These are phyloP conservation scores for Sorghum bicolor DNA, from an alignment of 176 grass and related monocot species.

Conservation along the genomic window Sorghum_bicolor_NCBIv3 NC_012871.2:381001-381500, in stretches of 20 bases:
- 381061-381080: slow-evolving; percentile 39
- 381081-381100: slow-evolving; percentile 47
- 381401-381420: slow-evolving; percentile 36
- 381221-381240: slow-evolving; percentile 24
- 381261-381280: slow-evolving; percentile 51
- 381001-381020: slow-evolving; percentile 62
- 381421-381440: slow-evolving; percentile 79
- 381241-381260: slow-evolving; percentile 71
- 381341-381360: background rate
- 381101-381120: slow-evolving; percentile 52
- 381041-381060: slow-evolving; percentile 53
- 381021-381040: slow-evolving; percentile 46
- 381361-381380: background rate
- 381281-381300: slow-evolving; percentile 55
- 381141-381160: slow-evolving; percentile 38
- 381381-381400: background rate
- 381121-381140: slow-evolving; percentile 62
- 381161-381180: slow-evolving; percentile 81
- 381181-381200: slow-evolving; percentile 39
- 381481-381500: slow-evolving; percentile 71
- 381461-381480: slow-evolving; percentile 80
- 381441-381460: slow-evolving; percentile 55
- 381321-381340: slow-evolving; percentile 41
- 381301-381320: slow-evolving; percentile 66
- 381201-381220: background rate